Evolutionary conservation across 805 yeast genomes (phyloP), one percentile per base, ranked within the genome.

Genomic region (Suhomyces sp.): DNA sequence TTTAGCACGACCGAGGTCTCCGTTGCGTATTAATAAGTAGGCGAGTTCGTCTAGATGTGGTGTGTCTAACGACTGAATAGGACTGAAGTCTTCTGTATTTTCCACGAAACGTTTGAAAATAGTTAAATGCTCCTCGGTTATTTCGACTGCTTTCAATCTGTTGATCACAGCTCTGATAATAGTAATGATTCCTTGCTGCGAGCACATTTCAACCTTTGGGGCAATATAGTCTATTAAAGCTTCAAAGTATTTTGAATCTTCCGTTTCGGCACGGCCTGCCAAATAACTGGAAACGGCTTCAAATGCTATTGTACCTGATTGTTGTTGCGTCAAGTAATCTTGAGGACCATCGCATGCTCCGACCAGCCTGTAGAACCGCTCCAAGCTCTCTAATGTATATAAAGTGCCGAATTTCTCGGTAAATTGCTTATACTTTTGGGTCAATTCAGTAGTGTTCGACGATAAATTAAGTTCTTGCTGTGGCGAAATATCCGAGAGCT

Each of bases 31-130:
- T 15, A 63, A 52, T 29, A 66, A 50, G 35, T 50, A 51, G 10
- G 65, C 67, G 29, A 69, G 55, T 31, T 58, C 59, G 48, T 70
- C 68, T 31, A 70, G 58, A 29, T 53, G 52, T 3, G 40, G 21
- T 2, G 67, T 56, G 44, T 53, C 55, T 31, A 67, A 53, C 17
- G 40, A 25, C 44, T 17, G 19, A 22, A 41, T 13, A 9, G 20
- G 12, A 41, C 21, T n/a, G 6, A 22, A 21, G 19, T 22, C 27
- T 13, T 41, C 44, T 21, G 22, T 10, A 7, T 20, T 13, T n/a
- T 41, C 44, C 25, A 41, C 29, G 25, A 41, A 22, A 13, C 29
- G 25, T 17, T 41, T 20, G 27, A 41, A 41, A 21, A 8, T 22
- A 17, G 25, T 13, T 7, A 41, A n/a, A 22, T 41, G 44, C 10